Conservation (phyloP, 306 rosid genomes). For the Cercis canadensis region DNA sequence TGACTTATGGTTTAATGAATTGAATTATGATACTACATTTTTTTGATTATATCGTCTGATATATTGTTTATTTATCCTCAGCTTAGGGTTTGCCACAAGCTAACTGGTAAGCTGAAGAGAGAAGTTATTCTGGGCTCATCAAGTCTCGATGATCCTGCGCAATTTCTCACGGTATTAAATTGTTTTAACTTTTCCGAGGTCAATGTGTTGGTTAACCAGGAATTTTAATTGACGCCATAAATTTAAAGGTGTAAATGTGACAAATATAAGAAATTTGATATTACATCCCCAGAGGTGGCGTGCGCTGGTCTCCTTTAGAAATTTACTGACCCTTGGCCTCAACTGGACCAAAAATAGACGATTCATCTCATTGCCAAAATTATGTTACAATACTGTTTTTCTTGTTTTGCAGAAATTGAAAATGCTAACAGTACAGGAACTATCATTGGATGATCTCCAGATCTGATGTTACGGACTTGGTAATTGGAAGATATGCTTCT, state of each 20-base stretch:
- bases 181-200: constrained; percentile 1
- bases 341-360: too few relatives aligned
- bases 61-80: constrained; percentile 44
- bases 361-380: constrained; percentile 1
- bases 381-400: constrained; percentile 2
- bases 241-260: too few relatives aligned
- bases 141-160: constrained; percentile 91
- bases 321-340: too few relatives aligned
- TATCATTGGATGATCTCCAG: constrained; percentile 85
- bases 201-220: constrained; percentile 8
- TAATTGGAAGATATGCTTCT: constrained; percentile 37
- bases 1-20: constrained; percentile 14
- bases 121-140: constrained; percentile 93
- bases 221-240: constrained; percentile 6
- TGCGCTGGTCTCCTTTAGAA: too few relatives aligned
- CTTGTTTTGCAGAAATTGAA: constrained; percentile 73
- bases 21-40: constrained; percentile 2
- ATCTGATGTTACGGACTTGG: constrained; percentile 55
- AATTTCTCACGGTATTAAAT: constrained; percentile 74
- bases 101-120: constrained; percentile 75
- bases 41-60: constrained; percentile 8
- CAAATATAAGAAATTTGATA: too few relatives aligned
- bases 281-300: too few relatives aligned
- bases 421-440: constrained; percentile 67
- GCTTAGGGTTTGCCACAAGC: constrained; percentile 98